Conservation (phyloP, 306 rosid species). For the Pyrus communis region DNA sequence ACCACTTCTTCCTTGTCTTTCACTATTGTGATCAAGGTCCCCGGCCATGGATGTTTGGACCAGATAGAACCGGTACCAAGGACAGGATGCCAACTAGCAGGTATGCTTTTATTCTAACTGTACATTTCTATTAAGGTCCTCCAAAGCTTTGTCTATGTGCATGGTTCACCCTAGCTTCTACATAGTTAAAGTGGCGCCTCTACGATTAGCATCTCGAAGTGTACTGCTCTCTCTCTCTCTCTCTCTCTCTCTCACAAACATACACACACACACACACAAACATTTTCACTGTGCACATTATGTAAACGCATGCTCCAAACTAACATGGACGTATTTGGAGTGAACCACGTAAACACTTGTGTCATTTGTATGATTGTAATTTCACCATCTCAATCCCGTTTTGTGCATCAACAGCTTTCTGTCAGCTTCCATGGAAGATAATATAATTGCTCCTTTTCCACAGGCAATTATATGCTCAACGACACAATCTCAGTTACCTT, state of each 20-base stretch:
- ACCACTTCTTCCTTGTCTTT: not conserved
- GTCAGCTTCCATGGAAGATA: not conserved
- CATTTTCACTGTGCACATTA: not conserved
- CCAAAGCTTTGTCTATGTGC: not conserved
- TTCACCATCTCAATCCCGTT: not conserved
- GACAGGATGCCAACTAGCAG: not conserved
- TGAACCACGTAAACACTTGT: not conserved
- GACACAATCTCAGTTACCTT: not conserved
- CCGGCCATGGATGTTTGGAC: not conserved
- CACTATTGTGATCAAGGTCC: not conserved
- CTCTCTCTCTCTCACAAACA: not conserved
- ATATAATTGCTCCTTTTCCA: not conserved
- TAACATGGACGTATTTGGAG: not conserved
- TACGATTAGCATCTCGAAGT: not conserved
- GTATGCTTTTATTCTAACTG: not conserved
- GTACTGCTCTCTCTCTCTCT: not conserved
- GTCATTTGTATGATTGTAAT: not conserved
- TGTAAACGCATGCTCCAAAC: not conserved
- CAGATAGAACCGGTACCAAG: not conserved
- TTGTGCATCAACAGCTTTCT: no score
- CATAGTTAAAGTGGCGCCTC: not conserved
- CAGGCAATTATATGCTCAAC: not conserved
- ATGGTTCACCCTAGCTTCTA: not conserved
- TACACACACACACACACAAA: not conserved
- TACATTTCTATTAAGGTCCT: not conserved